Evolutionary conservation across 2,329 filamentous ascomycete genomes (phyloP), one percentile per base, ranked within the genome.

Genomic region (Trichophyton mentagrophytes): DNA sequence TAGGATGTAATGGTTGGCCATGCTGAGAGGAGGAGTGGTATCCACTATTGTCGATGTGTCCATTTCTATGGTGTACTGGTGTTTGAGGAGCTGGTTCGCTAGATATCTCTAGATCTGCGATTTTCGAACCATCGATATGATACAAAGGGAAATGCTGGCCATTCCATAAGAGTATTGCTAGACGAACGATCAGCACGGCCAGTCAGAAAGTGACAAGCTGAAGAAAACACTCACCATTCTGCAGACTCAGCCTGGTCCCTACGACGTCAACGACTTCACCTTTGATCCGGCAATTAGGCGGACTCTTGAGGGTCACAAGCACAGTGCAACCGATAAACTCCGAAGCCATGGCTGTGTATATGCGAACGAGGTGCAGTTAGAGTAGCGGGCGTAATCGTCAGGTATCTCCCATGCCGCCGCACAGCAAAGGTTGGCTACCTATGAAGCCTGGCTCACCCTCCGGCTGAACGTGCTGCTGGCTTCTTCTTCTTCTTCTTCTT

Each of bases 271-370:
- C 81, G 40, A 95, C 87, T 22, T 83, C 82, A 58, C 89, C 89
- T 63, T 84, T 83, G 57, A 92, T 76, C 67, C 82, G 78, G 47
- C 81, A 82, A 63, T 82, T 82, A 1, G 81, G 79, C 59, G 87
- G 86, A 62, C 83, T 78, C 67, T 80, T 82, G 65, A 93, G 79
- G 40, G 85, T 86, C 68, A 93, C 85, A 63, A 84, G 77, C 74
- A 93, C 89, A 63, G 86, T 84, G 72, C 89, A 81, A 64, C 89
- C 89, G 68, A 89, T 84, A 71, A 92, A 90, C 69, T 84, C 79
- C 62, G 80, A 79, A 57, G 85, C 84, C 85, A 88, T 88, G 66
- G 62, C 74, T 42, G 42, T 51, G 33, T 17, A 3, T 38, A 49
- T 15, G 49, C 13, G 22, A 15, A 17, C 11, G 22, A 33, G 15